phyloP scores from a whole-genome alignment of 2,329 filamentous ascomycete genomes.

The Diaporthe sp. region DNA sequence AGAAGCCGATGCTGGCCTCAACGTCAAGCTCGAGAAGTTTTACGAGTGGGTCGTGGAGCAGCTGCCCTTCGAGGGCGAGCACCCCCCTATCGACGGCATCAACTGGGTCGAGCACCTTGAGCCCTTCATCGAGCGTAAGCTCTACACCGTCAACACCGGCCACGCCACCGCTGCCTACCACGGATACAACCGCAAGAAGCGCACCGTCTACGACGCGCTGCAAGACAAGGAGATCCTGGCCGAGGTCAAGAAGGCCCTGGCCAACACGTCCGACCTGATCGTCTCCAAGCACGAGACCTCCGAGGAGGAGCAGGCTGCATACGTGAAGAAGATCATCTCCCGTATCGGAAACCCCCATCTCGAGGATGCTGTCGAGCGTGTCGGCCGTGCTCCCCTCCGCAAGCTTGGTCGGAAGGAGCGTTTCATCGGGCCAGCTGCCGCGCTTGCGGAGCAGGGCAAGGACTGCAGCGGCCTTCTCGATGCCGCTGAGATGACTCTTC shows the following conservation, averaged over 20 bases:
- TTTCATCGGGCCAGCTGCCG: constrained; percentile 90
- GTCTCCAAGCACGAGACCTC: constrained; percentile 86
- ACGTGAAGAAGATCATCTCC: constrained; percentile 91
- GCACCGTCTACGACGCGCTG: constrained; percentile 89
- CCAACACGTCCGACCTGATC: constrained; percentile 89
- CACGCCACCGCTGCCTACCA: constrained; percentile 97
- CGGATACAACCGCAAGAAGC: constrained; percentile 86
- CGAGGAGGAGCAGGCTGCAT: constrained; percentile 80
- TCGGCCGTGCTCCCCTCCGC: constrained; percentile 91
- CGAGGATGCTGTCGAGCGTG: constrained; percentile 93
- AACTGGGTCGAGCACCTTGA: constrained; percentile 92
- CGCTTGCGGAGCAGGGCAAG: constrained; percentile 85
- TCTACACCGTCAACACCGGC: constrained; percentile 98
- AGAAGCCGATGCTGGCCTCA: constrained; percentile 79
- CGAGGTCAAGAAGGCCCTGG: constrained; percentile 82
- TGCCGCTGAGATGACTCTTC: constrained; percentile 90
- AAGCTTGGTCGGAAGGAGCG: constrained; percentile 96
- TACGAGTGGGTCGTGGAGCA: constrained; percentile 98
- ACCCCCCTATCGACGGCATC: constrained; percentile 85
- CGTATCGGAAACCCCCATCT: constrained; percentile 95
- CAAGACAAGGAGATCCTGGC: constrained; percentile 82
- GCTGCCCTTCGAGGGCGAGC: constrained; percentile 80
- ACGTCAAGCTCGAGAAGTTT: constrained; percentile 98
- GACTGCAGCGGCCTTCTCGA: constrained; percentile 79
- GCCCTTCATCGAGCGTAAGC: constrained; percentile 98